Evolutionary conservation across 2,329 filamentous ascomycete species (phyloP).

Genomic region (Myriosclerotinia scirpicola): DNA sequence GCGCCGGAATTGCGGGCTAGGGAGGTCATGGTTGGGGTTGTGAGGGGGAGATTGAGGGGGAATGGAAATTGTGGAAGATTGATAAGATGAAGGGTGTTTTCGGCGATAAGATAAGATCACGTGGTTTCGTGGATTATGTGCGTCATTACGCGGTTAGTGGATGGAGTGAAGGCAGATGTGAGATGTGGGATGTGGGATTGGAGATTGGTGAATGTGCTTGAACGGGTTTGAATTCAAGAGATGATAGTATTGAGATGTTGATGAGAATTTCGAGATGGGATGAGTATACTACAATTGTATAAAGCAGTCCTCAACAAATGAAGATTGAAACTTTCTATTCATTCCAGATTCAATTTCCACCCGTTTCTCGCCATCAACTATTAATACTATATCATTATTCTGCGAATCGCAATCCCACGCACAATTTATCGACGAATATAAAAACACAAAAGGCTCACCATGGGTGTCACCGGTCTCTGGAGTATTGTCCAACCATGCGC

Average conservation of each 20-base stretch:
- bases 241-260: not conserved
- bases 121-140: slow-evolving; percentile 22
- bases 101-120: slow-evolving; percentile 28
- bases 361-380: not conserved
- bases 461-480: slow-evolving; percentile 99
- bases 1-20: not conserved
- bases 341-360: not conserved
- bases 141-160: slow-evolving; percentile 19
- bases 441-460: slow-evolving; percentile 44
- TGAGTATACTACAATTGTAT: not conserved
- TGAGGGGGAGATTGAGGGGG: not conserved
- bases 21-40: slow-evolving; percentile 1
- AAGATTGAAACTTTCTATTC: not conserved
- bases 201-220: not conserved
- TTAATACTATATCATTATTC: not conserved
- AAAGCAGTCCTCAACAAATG: not conserved
- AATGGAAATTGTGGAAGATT: not conserved
- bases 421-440: not conserved
- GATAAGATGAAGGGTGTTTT: not conserved
- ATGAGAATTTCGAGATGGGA: not conserved
- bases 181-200: not conserved
- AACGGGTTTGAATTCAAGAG: not conserved
- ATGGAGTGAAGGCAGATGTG: not conserved
- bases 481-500: slow-evolving; percentile 93
- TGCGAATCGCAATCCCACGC: not conserved